Evolutionary conservation across 164 flowering plant genomes (phyloP), one percentile per base, ranked within the genome.

Genomic region (Taxillus chinensis): DNA sequence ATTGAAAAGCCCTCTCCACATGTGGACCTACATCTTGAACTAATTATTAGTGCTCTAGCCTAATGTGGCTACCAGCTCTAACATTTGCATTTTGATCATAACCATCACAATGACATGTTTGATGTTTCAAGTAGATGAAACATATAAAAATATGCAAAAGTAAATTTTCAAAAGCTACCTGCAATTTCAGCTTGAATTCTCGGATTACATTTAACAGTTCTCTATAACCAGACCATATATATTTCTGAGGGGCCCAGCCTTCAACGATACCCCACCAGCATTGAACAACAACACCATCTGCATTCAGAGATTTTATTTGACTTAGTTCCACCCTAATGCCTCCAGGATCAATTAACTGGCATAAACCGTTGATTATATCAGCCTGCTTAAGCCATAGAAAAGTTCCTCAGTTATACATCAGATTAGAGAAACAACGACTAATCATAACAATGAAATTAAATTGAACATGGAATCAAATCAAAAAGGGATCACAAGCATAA

Each of bases 261-360:
- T 92, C 98, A 46, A 87, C 81, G 61, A 92, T 86, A 49, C 95
- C 96, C 98, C 96, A 89, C 95, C 95, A 88, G 77, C 95, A 87
- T 54, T 82, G 73, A 43, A 90, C 92, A 64, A 80, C 67, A 16
- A 90, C 86, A 17, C 98, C 96, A 79, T 91, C 98, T 8, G 80
- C 85, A 66, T 83, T 75, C 57, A 83, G 62, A 45, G 96, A 83
- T 68, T 87, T 86, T 56, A 92, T 67, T 64, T 78, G 79, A 60
- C 75, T 82, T 51, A 92, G 62, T 67, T 87, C 89, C 67, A 81
- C 78, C 61, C 75, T 74, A 64, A 83, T 58, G 62, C 84, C 84
- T 64, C 80, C 86, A 53, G 85, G 85, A 79, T 89, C 83, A 66
- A 82, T 72, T 76, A 92, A 71, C 77, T 92, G 90, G 72, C 92